A percentile compares a stretch with the other conserved stretches of the same genome.
Evolutionary conservation across 768 basidiomycete species (phyloP).

Genomic region (Suillus ampliporus): DNA sequence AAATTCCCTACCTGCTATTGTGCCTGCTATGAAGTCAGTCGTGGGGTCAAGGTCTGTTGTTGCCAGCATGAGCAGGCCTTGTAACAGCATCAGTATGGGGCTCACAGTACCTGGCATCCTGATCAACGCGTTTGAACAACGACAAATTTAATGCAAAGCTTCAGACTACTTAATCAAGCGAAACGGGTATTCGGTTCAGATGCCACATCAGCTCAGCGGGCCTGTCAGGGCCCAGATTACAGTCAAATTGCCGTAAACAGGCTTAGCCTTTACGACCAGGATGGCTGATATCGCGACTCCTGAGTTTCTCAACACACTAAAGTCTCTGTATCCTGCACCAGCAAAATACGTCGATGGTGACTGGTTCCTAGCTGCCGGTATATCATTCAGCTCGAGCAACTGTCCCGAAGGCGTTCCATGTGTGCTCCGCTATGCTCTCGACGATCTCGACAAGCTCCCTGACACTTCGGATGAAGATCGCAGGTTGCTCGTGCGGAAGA

Average conservation of each 20-base stretch:
- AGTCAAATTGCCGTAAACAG: too few relatives aligned
- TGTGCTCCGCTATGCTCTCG: constrained; percentile 56
- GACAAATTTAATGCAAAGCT: not conserved
- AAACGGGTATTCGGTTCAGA: too few relatives aligned
- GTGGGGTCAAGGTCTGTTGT: constrained; percentile 56
- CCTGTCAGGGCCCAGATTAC: too few relatives aligned
- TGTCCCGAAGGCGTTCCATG: constrained; percentile 59
- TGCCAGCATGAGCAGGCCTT: constrained; percentile 11
- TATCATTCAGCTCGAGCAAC: constrained; percentile 64
- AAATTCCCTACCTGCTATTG: constrained; percentile 55
- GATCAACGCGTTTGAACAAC: not conserved
- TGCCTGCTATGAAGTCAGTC: constrained; percentile 82
- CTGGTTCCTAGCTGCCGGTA: constrained; percentile 65
- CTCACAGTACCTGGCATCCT: constrained; percentile 9
- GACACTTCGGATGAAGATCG: constrained; percentile 39
- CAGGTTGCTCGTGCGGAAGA: constrained; percentile 52
- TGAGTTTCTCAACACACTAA: constrained; percentile 49
- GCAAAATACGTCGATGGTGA: constrained; percentile 43
- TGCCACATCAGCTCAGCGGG: too few relatives aligned
- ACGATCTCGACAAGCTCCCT: constrained; percentile 45
- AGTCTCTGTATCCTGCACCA: constrained; percentile 49
- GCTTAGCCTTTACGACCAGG: not conserved
- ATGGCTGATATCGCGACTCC: constrained; percentile 44
- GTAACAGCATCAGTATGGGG: not conserved
- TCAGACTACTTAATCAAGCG: not conserved